Conservation (phyloP, 768 basidiomycete species). For the Lactarius trivialis region DNA sequence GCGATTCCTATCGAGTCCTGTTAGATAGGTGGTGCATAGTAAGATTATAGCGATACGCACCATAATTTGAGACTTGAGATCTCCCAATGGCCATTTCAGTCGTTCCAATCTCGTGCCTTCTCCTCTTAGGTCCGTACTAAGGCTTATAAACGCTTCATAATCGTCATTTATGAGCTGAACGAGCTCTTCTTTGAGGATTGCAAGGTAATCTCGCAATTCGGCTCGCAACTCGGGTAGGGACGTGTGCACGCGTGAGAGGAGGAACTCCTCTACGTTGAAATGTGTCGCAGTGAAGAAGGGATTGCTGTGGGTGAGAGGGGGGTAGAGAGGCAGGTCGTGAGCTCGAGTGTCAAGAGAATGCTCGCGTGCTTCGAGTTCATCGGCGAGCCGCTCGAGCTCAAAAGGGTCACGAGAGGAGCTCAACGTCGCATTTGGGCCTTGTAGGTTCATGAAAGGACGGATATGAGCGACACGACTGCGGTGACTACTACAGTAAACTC, state of each 20-base stretch:
- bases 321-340: conserved; percentile 53
- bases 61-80: conserved; percentile 58
- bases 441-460: conserved; percentile 4
- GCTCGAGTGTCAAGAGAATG: conserved; percentile 24
- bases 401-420: conserved; percentile 44
- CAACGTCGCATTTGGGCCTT: conserved; percentile 6
- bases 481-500: neutral
- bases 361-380: conserved; percentile 61
- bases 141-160: conserved; percentile 94
- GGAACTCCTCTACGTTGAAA: conserved; percentile 83
- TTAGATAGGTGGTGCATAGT: neutral
- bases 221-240: conserved; percentile 82
- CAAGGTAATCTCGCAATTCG: conserved; percentile 83
- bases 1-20: conserved; percentile 44
- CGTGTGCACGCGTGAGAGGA: conserved; percentile 77
- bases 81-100: conserved; percentile 60
- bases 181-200: conserved; percentile 82
- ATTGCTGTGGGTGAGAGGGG: conserved; percentile 77
- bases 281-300: conserved; percentile 56
- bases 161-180: conserved; percentile 96
- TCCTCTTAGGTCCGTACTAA: conserved; percentile 86
- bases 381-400: conserved; percentile 63
- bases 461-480: neutral
- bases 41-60: conserved; percentile 38
- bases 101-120: conserved; percentile 69